Percentiles rank a stretch among this genome's conserved stretches.
Conservation (phyloP, 192 early-diverging fungal species). For the Coemansia sp. region DNA sequence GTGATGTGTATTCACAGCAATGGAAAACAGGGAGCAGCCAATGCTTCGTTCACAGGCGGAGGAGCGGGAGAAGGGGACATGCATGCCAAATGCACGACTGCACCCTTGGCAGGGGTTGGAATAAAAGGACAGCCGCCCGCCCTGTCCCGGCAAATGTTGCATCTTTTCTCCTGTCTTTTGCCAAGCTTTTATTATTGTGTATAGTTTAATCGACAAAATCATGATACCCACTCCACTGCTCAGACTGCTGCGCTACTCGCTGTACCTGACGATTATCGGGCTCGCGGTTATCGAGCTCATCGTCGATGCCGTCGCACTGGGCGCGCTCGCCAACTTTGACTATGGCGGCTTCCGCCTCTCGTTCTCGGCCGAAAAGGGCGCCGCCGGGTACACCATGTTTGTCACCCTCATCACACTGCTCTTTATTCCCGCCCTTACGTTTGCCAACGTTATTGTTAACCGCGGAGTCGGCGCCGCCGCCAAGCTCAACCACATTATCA, state of each 20-base stretch:
- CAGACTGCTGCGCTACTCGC: conserved; percentile 33
- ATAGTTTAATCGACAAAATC: conserved; percentile 2
- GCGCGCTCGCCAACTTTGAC: conserved; percentile 11
- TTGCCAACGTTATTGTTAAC: conserved; percentile 20
- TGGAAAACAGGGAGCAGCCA: neutral
- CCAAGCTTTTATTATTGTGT: conserved; percentile 1
- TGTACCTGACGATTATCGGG: conserved; percentile 24
- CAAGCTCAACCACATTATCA: conserved; percentile 23
- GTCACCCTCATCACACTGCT: conserved; percentile 35
- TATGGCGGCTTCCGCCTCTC: neutral
- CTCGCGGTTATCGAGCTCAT: conserved; percentile 44
- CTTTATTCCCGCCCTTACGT: conserved; percentile 23
- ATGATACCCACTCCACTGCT: conserved; percentile 15
- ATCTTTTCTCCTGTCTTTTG: neutral
- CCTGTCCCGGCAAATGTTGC: neutral
- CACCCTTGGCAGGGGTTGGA: neutral
- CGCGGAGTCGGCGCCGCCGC: conserved; percentile 15
- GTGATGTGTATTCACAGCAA: neutral
- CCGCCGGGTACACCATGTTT: conserved; percentile 51
- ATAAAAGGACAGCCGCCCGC: neutral
- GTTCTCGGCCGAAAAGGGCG: conserved; percentile 15
- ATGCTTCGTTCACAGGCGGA: neutral
- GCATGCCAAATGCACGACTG: neutral
- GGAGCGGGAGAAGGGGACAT: neutral
- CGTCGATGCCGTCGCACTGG: conserved; percentile 39